Conservation (phyloP, 805 yeast species). For the Brettanomyces nanus region DNA sequence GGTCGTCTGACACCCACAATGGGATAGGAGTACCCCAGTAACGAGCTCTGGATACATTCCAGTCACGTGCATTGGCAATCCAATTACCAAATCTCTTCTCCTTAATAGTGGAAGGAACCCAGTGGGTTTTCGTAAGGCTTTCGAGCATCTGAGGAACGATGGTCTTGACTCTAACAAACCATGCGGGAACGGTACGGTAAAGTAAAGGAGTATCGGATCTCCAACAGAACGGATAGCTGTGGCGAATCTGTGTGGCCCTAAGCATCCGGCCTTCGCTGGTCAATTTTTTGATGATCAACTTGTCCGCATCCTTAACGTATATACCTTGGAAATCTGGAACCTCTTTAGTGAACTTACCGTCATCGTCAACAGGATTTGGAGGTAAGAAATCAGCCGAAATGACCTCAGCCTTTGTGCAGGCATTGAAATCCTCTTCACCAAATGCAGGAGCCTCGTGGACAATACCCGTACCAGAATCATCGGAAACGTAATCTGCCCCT, state of each 20-base stretch:
- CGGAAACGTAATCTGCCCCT: slow-evolving; percentile 76
- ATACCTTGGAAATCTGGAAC: slow-evolving; percentile 71
- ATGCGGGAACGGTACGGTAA: slow-evolving; percentile 95
- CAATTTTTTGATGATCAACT: slow-evolving; percentile 75
- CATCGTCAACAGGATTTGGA: slow-evolving; percentile 94
- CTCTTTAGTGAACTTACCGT: slow-evolving; percentile 72
- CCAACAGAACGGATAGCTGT: slow-evolving; percentile 99
- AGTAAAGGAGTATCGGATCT: slow-evolving; percentile 97
- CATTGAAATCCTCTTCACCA: slow-evolving; percentile 97
- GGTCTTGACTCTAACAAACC: slow-evolving; percentile 91
- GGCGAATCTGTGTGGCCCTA: slow-evolving; percentile 76
- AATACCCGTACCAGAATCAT: slow-evolving; percentile 97
- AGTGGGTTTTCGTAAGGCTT: slow-evolving; percentile 76
- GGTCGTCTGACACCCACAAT: slow-evolving; percentile 93
- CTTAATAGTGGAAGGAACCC: slow-evolving; percentile 90
- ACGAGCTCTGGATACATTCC: slow-evolving; percentile 97
- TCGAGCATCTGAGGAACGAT: slow-evolving; percentile 83
- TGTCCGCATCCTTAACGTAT: slow-evolving; percentile 94
- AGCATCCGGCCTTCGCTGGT: slow-evolving; percentile 71
- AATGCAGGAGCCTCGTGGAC: slow-evolving; percentile 98
- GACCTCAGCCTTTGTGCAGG: slow-evolving; percentile 68
- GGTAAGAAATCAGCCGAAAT: slow-evolving; percentile 61
- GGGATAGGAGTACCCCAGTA: slow-evolving; percentile 99
- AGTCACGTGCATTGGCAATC: slow-evolving; percentile 98
- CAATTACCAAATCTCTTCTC: slow-evolving; percentile 96